phyloP scores from a whole-genome alignment of 305 asterid genomes.

The Fraxinus angustifolia region DNA sequence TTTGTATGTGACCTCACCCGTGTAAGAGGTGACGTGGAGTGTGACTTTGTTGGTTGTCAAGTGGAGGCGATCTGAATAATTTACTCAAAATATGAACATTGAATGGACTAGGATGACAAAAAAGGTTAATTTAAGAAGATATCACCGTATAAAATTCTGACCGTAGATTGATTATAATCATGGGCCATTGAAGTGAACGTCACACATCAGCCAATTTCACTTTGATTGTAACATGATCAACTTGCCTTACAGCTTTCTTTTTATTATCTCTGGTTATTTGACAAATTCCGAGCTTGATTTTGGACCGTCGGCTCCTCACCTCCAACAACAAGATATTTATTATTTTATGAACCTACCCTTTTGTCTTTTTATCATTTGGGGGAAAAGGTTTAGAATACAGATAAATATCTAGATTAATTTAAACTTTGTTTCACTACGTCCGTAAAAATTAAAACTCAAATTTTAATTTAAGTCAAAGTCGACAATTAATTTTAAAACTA shows the following conservation, averaged over 20 bases:
- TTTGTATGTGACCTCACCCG: too few relatives aligned
- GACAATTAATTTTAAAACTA: too few relatives aligned
- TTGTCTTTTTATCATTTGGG: background rate
- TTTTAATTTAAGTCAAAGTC: too few relatives aligned
- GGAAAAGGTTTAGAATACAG: background rate
- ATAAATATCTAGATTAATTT: too few relatives aligned
- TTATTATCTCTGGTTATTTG: background rate
- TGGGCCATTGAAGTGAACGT: background rate
- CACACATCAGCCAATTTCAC: background rate
- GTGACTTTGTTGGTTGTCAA: too few relatives aligned
- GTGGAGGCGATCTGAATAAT: too few relatives aligned
- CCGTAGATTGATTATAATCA: background rate
- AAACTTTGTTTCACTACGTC: background rate
- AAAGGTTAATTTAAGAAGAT: background rate
- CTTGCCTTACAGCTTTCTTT: too few relatives aligned
- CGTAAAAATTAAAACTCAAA: too few relatives aligned
- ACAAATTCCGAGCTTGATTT: background rate
- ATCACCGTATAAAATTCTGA: background rate
- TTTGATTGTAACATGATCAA: background rate
- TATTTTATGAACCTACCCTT: background rate
- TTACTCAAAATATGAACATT: background rate
- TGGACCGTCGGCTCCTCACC: background rate
- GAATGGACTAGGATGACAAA: background rate
- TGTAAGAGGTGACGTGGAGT: too few relatives aligned
- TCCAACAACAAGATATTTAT: background rate